Base-by-base conservation (phyloP, 2,329 filamentous ascomycete genomes). In the Fusarium abutilonis region DNA sequence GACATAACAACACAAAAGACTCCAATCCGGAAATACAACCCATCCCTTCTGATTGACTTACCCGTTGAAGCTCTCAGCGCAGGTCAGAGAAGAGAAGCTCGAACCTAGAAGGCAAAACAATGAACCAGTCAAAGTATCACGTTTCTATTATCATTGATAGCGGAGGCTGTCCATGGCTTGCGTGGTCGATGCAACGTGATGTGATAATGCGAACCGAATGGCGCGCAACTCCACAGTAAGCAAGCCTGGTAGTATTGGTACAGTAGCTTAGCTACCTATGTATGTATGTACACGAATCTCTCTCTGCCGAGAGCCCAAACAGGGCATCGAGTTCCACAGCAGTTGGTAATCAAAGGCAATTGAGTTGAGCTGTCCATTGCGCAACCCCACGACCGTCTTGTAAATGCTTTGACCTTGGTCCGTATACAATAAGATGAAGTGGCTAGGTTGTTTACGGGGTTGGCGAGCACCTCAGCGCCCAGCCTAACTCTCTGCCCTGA, bases 381-480 rank as follows among this genome's bases (percentile, higher is more conserved):
- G 46, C 32, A 57, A 50, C 52, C 46, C 47, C 52, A 62, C 58
- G 61, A 47, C 52, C 44, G 17, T 56, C n/a, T 8, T 52, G 43
- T 38, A 40, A 43, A 56, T 51, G 47, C 51, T 60, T 46, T 60
- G 56, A 26, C 38, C 39, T 47, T 49, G 50, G 34, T 39, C 52
- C 46, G 36, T 49, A 64, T 41, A 42, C 39, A 44, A 46, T 48
- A 50, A 57, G 56, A 64, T 62, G 56, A 64, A 62, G 31, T 21
- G 42, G 39, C 56, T 36, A 45, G 56, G 60, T 64, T 65, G 26
- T 53, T 62, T 64, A 56, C 52, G 61, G 61, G 61, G 46, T 64
- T 60, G 15, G 26, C 44, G 31, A 34, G 21, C 23, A 26, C 23
- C 23, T 26, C 23, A 26, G 23, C 6, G 23, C 23, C 23, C 23